phyloP scores from a whole-genome alignment of 441 rosid genomes.

The Melastoma candidum region DNA sequence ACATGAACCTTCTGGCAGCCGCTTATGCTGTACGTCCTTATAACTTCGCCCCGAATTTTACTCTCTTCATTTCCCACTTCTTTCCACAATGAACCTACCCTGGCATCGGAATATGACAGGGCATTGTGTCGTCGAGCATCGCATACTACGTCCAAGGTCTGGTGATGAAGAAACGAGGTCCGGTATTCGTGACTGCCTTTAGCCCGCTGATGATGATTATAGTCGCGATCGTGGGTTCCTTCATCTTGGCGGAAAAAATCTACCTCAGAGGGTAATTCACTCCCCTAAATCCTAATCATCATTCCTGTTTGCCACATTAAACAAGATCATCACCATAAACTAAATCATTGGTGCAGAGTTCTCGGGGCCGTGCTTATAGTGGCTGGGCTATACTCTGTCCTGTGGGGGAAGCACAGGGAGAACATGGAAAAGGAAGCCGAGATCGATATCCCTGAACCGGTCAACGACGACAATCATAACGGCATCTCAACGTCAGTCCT shows the following conservation, averaged over 20 bases:
- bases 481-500: conserved; percentile 10
- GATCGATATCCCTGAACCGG: conserved; percentile 32
- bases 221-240: conserved; percentile 13
- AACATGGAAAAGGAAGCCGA: conserved; percentile 19
- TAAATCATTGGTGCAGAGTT: conserved; percentile 29
- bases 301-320: no score
- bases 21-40: conserved; percentile 10
- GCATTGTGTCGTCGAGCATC: conserved; percentile 9
- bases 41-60: no score
- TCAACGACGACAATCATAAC: conserved; percentile 30
- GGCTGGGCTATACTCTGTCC: conserved; percentile 55
- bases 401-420: conserved; percentile 79
- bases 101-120: conserved; percentile 5
- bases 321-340: no score
- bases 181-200: conserved; percentile 17
- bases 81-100: not conserved
- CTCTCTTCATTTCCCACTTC: not conserved
- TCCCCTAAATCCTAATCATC: no score
- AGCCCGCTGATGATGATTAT: conserved; percentile 10
- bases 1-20: conserved; percentile 17
- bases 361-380: conserved; percentile 50
- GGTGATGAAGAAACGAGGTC: conserved; percentile 13
- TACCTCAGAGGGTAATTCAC: conserved; percentile 12
- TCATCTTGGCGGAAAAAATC: conserved; percentile 11
- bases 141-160: conserved; percentile 11